Evolutionary conservation across 257 asterid species (phyloP).

Genomic region (Solanum sitiens): DNA sequence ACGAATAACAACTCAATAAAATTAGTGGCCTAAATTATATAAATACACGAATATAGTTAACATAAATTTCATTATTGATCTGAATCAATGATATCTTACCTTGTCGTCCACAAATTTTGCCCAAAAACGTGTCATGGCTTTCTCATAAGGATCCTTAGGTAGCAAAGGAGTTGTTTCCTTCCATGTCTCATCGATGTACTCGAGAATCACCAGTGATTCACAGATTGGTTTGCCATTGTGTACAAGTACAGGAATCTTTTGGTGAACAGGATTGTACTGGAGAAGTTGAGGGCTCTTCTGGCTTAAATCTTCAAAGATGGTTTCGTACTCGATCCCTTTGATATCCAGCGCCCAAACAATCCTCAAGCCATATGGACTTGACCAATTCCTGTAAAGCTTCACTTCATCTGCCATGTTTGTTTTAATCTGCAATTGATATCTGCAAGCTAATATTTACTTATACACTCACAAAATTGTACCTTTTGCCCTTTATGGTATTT

Average conservation of each 20-base stretch:
- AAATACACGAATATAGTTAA: neutral
- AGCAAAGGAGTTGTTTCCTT: constrained; percentile 34
- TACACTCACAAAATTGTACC: neutral
- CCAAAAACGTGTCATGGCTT: constrained; percentile 61
- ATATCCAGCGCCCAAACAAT: constrained; percentile 44
- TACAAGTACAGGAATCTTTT: constrained; percentile 53
- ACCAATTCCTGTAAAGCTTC: constrained; percentile 63
- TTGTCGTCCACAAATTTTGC: constrained; percentile 62
- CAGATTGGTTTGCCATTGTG: constrained; percentile 60
- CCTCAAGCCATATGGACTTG: constrained; percentile 53
- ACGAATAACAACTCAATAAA: too few relatives aligned
- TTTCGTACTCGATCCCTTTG: constrained; percentile 46
- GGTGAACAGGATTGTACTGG: constrained; percentile 45
- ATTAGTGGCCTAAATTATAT: too few relatives aligned
- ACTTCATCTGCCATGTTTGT: constrained; percentile 47
- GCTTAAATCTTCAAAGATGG: constrained; percentile 36
- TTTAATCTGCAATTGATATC: too few relatives aligned
- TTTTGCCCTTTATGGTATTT: too few relatives aligned
- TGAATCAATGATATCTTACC: constrained; percentile 17
- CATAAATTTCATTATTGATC: neutral
- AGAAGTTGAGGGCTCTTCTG: constrained; percentile 47
- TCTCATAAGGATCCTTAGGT: constrained; percentile 62
- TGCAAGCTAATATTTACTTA: neutral
- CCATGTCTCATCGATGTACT: constrained; percentile 68
- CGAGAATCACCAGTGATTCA: constrained; percentile 67